Base-by-base conservation (phyloP, 2,329 filamentous ascomycete genomes). In the Myotisia sp. region DNA sequence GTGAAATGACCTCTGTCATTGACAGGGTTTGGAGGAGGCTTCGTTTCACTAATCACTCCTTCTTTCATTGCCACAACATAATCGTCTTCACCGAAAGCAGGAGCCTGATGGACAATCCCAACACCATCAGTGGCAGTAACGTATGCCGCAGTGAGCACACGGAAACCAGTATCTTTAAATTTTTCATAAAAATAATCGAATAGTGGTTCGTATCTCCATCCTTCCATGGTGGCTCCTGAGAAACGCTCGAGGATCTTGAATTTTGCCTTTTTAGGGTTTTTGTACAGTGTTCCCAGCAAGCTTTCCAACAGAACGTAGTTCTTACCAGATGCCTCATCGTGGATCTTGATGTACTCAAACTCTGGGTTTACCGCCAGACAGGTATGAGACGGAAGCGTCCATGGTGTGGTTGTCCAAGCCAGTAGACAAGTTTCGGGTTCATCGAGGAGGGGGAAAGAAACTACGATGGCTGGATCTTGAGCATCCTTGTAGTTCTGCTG, bases 1-100 rank as follows among this genome's bases (percentile, higher is more conserved):
- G 79, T 87, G 58, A 87, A 94, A 48, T 74, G 70, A 26, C 84
- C 87, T 20, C 71, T 72, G 33, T 87, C 80, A 48, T 92, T 79
- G n/a, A 94, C 78, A 1, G 87, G 87, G 52, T 92, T 87, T 1
- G 86, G 85, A n/a, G 87, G 84, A 22, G 75, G 67, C 35, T 82
- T 75, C 38, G 73, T 70, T 44, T 85, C 79, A 42, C 60, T 79
- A 51, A 94, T 79, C 47, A 92, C 70, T 26, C 84, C 86, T 29
- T 74, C 66, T 37, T 78, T 75, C 40, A 85, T 57, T 6, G 80
- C 82, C 39, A 90, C 74, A 44, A 77, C 78, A 65, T 92, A 94
- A 76, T 95, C 87, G 44, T 94, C 87, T 60, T 94, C 83, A 70
- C 87, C 87, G 52, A 87, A 94, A 1, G 85, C 84, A 2, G 87